Evolutionary conservation across 495 filamentous ascomycete species (phyloP).

Genomic region (Aspergillus nanangensis): DNA sequence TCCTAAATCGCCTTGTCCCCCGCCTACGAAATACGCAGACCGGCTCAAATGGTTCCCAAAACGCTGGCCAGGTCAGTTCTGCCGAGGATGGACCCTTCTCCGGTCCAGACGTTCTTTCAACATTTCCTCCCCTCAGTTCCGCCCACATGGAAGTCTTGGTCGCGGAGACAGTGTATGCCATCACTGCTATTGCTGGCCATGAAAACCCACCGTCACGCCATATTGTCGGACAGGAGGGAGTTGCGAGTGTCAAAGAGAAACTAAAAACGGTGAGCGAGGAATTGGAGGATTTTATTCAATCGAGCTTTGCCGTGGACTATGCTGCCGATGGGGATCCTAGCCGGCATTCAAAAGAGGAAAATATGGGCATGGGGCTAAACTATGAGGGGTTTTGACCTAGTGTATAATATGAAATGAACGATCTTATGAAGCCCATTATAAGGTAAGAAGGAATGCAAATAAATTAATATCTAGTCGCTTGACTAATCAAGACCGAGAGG

Average conservation of each 20-base stretch:
- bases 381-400: slow-evolving; percentile 10
- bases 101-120: slow-evolving; percentile 54
- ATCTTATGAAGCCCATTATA: no score
- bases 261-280: slow-evolving; percentile 95
- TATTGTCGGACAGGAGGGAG: slow-evolving; percentile 89
- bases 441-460: no score
- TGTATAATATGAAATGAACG: background rate
- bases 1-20: slow-evolving; percentile 68
- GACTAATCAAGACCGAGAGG: no score
- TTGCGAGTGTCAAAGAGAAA: slow-evolving; percentile 89
- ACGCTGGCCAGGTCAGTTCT: slow-evolving; percentile 21
- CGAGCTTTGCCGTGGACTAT: slow-evolving; percentile 80
- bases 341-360: slow-evolving; percentile 18
- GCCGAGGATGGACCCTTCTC: slow-evolving; percentile 41
- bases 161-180: slow-evolving; percentile 84
- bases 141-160: slow-evolving; percentile 64
- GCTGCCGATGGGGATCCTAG: slow-evolving; percentile 34
- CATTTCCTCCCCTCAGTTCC: slow-evolving; percentile 66
- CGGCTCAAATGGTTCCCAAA: slow-evolving; percentile 16
- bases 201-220: slow-evolving; percentile 93
- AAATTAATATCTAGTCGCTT: no score
- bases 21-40: slow-evolving; percentile 35
- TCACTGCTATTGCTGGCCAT: slow-evolving; percentile 87
- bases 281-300: slow-evolving; percentile 90
- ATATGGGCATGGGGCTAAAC: slow-evolving; percentile 8